phyloP scores from a whole-genome alignment of 2,329 filamentous ascomycete genomes.

The Alternaria solani region DNA sequence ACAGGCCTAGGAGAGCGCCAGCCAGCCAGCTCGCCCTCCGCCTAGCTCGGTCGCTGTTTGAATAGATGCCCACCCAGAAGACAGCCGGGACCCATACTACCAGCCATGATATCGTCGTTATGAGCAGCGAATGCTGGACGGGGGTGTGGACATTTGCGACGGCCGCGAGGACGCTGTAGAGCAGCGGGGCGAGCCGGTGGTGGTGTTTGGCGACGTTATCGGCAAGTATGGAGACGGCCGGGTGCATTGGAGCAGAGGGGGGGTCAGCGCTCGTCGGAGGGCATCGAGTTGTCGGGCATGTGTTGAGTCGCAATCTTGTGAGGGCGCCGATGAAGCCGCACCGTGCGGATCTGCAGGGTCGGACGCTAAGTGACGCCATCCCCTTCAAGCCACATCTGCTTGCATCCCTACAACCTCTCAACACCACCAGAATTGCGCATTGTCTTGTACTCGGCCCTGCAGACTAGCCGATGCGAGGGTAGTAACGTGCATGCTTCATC shows the following conservation, averaged over 20 bases:
- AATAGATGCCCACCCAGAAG: constrained; percentile 44
- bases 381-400: background rate
- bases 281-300: constrained; percentile 38
- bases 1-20: constrained; percentile 53
- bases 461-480: background rate
- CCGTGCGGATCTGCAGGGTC: constrained; percentile 18
- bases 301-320: constrained; percentile 11
- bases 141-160: constrained; percentile 48
- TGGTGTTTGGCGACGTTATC: constrained; percentile 45
- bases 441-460: background rate
- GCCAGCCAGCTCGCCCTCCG: constrained; percentile 50
- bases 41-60: constrained; percentile 33
- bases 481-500: no score
- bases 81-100: constrained; percentile 49
- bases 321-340: constrained; percentile 2
- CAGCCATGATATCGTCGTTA: constrained; percentile 54
- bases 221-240: constrained; percentile 39
- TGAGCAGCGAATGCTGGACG: constrained; percentile 53
- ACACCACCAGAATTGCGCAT: background rate
- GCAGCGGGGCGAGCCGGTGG: constrained; percentile 43
- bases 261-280: constrained; percentile 43
- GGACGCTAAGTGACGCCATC: constrained; percentile 18
- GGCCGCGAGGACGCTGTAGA: constrained; percentile 47
- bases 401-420: background rate
- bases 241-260: constrained; percentile 48